phyloP scores from a whole-genome alignment of 179 eudicot genomes.

The Spergularia azorica region DNA sequence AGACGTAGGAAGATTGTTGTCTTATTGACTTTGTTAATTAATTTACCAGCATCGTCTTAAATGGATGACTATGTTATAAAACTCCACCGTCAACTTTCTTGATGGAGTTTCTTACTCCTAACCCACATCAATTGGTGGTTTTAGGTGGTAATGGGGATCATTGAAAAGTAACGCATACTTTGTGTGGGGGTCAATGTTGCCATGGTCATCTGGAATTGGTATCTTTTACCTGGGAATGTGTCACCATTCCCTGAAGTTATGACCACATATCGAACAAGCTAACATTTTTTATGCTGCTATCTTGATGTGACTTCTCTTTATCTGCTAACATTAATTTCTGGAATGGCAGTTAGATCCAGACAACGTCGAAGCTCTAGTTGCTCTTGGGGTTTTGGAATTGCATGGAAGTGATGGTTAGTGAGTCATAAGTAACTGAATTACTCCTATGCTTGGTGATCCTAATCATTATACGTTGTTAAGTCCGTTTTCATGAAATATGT shows the following conservation, averaged over 20 bases:
- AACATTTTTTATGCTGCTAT: not conserved
- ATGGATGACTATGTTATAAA: not conserved
- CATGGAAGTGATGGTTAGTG: constrained; percentile 80
- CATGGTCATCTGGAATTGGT: not conserved
- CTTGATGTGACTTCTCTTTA: not conserved
- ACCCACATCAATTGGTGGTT: not conserved
- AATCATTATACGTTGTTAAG: not conserved
- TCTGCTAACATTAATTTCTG: constrained; percentile 23
- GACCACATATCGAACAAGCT: not conserved
- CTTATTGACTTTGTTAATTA: not conserved
- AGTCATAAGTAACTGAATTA: not conserved
- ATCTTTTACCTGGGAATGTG: not conserved
- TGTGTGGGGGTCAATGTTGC: not conserved
- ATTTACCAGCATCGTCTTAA: not conserved
- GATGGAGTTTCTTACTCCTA: not conserved
- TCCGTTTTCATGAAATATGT: constrained; percentile 5
- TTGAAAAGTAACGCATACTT: not conserved
- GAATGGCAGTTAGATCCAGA: constrained; percentile 87
- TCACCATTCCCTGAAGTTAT: not conserved
- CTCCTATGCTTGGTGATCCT: constrained; percentile 4
- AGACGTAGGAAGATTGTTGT: not conserved
- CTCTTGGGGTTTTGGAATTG: constrained; percentile 91
- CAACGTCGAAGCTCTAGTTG: constrained; percentile 95
- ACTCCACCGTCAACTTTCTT: not conserved
- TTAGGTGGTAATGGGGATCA: not conserved